Evolutionary conservation across 2,329 filamentous ascomycete genomes (phyloP).

Genomic region (Pseudogymnoascus verrucosus): DNA sequence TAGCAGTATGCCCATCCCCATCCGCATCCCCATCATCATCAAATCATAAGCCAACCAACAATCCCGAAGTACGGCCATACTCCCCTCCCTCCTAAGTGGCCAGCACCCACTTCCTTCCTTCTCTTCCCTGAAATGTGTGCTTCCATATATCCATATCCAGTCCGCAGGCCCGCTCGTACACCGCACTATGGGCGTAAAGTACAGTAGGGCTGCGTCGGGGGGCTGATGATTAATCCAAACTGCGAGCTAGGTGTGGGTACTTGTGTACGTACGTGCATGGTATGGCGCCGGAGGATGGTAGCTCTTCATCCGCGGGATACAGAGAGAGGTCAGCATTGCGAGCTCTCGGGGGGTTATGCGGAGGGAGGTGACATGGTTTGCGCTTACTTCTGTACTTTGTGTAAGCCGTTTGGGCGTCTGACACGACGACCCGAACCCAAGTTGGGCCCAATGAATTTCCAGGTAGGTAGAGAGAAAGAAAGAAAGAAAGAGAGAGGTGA

Average conservation of each 20-base stretch:
- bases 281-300: not conserved
- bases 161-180: not conserved
- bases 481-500: not conserved
- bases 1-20: not conserved
- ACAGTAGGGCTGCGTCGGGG: constrained; percentile 6
- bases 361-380: not conserved
- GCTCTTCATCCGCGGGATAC: not conserved
- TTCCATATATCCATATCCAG: constrained; percentile 4
- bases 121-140: not conserved
- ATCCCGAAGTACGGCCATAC: not conserved
- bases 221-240: not conserved
- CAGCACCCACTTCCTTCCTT: not conserved
- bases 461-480: not conserved
- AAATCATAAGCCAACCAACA: not conserved
- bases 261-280: not conserved
- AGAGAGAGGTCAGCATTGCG: constrained; percentile 2
- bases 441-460: not conserved
- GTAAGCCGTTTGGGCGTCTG: not conserved
- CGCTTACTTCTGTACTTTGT: not conserved
- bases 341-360: not conserved
- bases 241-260: not conserved
- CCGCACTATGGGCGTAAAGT: not conserved
- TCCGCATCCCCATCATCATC: too few relatives aligned
- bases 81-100: not conserved
- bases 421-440: not conserved